These are phyloP conservation scores for Apiospora phragmitis DNA, from an alignment of 2,329 filamentous ascomycete genomes.

Conservation along the genomic window DNA sequence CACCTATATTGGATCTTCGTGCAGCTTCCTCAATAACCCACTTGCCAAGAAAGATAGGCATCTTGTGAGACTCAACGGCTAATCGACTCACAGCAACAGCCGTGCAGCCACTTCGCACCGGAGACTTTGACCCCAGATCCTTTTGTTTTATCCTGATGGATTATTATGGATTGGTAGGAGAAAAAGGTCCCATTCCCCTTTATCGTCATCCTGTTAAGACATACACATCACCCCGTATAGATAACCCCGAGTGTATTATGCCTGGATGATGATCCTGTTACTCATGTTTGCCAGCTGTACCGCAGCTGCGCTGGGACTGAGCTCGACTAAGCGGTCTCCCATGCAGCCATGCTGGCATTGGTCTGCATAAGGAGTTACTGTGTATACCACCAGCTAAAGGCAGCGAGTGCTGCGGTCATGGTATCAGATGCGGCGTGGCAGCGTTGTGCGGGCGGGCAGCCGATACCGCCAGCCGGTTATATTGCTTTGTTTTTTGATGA, in stretches of 20 bases:
- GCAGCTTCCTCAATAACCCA: background rate
- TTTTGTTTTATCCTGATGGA: background rate
- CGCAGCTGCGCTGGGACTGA: background rate
- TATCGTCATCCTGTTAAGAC: background rate
- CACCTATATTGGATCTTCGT: background rate
- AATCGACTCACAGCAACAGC: background rate
- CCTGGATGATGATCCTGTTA: background rate
- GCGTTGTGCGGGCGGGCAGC: background rate
- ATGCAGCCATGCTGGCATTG: background rate
- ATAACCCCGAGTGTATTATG: background rate
- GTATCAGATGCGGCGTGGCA: background rate
- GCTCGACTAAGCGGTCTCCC: background rate
- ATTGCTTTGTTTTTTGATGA: slow-evolving; percentile 1
- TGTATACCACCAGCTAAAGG: background rate
- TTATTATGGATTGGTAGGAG: background rate
- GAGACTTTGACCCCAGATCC: background rate
- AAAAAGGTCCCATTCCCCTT: background rate
- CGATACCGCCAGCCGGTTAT: background rate
- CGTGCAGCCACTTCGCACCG: background rate
- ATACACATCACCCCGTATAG: background rate
- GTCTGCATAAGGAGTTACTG: background rate
- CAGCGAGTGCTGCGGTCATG: background rate
- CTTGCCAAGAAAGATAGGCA: background rate
- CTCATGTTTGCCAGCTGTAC: background rate
- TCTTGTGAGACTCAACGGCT: background rate